phyloP scores from a whole-genome alignment of 768 basidiomycete genomes.

The Dacryopinax spathularia region DNA sequence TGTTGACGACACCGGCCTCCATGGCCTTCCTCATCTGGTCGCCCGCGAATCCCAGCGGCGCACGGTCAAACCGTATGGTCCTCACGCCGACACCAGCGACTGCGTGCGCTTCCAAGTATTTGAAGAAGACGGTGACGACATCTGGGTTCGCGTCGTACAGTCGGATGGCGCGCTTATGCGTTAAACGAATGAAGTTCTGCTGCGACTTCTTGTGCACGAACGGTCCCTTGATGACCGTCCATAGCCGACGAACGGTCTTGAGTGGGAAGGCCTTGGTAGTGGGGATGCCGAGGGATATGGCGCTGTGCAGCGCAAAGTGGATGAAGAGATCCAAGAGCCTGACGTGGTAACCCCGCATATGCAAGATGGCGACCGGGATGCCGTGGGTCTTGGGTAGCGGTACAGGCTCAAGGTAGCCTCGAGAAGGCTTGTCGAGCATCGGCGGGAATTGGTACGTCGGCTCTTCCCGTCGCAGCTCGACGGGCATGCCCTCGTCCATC shows the following conservation, averaged over 20 bases:
- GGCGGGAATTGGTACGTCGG: background rate
- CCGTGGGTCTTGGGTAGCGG: slow-evolving; percentile 37
- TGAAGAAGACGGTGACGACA: slow-evolving; percentile 65
- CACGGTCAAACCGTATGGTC: slow-evolving; percentile 60
- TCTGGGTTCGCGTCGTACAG: slow-evolving; percentile 76
- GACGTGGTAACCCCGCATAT: slow-evolving; percentile 64
- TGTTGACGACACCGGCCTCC: slow-evolving; percentile 10
- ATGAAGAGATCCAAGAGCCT: slow-evolving; percentile 60
- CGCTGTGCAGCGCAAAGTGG: slow-evolving; percentile 72
- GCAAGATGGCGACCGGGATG: slow-evolving; percentile 67
- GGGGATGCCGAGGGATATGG: slow-evolving; percentile 72
- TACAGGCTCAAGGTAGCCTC: slow-evolving; percentile 5
- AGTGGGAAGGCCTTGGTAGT: slow-evolving; percentile 47
- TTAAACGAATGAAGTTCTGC: slow-evolving; percentile 82
- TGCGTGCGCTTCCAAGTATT: slow-evolving; percentile 59
- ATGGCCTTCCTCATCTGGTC: slow-evolving; percentile 26
- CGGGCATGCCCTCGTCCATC: background rate
- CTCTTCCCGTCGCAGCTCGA: background rate
- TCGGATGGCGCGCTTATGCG: slow-evolving; percentile 75
- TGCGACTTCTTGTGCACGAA: slow-evolving; percentile 89
- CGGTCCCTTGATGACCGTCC: slow-evolving; percentile 75
- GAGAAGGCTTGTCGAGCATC: background rate
- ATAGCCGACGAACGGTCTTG: slow-evolving; percentile 60
- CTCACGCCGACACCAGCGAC: slow-evolving; percentile 81
- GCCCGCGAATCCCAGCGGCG: slow-evolving; percentile 38